Percentiles rank a stretch among this genome's conserved stretches.
Evolutionary conservation across 176 grass and related monocot species (phyloP).

Genomic region (Tillandsia fasciculata): DNA sequence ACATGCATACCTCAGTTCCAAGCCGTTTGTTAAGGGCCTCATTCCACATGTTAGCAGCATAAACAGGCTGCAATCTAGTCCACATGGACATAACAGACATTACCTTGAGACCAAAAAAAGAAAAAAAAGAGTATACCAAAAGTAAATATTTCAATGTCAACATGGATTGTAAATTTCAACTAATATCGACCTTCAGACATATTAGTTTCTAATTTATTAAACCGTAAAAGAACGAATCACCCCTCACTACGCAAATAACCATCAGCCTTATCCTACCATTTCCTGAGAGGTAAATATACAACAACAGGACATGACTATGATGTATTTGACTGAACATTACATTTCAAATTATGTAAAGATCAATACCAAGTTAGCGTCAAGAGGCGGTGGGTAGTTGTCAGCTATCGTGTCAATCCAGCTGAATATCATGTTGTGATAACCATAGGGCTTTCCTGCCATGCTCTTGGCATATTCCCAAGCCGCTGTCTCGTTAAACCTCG

Average conservation of each 20-base stretch:
- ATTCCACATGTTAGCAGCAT: slow-evolving; percentile 99
- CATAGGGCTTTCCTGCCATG: slow-evolving; percentile 89
- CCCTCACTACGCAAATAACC: no score
- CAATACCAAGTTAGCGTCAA: slow-evolving; percentile 89
- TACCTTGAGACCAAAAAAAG: slow-evolving; percentile 45
- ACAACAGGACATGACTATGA: background rate
- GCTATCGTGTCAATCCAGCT: slow-evolving; percentile 90
- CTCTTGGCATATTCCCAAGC: slow-evolving; percentile 80
- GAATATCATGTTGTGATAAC: slow-evolving; percentile 99
- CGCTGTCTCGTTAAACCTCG: slow-evolving; percentile 70
- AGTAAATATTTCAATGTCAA: background rate
- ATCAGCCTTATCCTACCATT: no score
- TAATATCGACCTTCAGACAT: no score
- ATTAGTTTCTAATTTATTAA: no score
- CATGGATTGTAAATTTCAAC: background rate
- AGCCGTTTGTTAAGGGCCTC: slow-evolving; percentile 97
- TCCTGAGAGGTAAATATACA: no score
- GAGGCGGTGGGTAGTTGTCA: slow-evolving; percentile 80
- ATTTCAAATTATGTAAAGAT: slow-evolving; percentile 11
- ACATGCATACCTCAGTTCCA: slow-evolving; percentile 66
- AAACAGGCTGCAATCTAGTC: slow-evolving; percentile 86
- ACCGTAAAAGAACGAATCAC: no score
- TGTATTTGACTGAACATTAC: background rate
- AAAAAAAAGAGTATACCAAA: background rate
- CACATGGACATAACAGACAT: slow-evolving; percentile 98